Base-by-base conservation (phyloP, 2,329 filamentous ascomycete species). In the Penicillium sp. region DNA sequence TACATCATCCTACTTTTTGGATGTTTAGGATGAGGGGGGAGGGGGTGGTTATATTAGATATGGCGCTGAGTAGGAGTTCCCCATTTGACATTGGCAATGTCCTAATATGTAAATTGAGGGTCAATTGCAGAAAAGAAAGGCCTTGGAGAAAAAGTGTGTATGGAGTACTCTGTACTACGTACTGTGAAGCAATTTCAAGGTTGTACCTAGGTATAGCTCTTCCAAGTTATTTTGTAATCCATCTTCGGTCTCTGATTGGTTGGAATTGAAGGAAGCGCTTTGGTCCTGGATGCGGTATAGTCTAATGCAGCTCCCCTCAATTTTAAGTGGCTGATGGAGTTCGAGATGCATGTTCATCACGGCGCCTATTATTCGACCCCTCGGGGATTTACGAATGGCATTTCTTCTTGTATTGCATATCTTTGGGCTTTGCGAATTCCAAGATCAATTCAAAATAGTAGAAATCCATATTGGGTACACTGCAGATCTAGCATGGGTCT, bases 331-430 rank as follows among this genome's bases (percentile, higher is more conserved):
- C 13, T 2, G 17, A 31, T 33, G 27, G 23, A 47, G 29, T 29
- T 31, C 19, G n/a, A 42, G 29, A 53, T 54, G 55, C 55, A 54
- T 48, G 50, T 17, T 54, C 50, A 57, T 57, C 55, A 57, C 55
- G 55, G 55, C 55, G 55, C 55, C 43, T 57, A 57, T 37, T 57
- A 57, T 37, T 33, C 25, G 12, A 46, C 15, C 49, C 29, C 46
- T 57, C 54, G 49, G 7, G 25, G 15, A 35, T 23, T 7, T 6
- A 33, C 2, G 19, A 35, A 12, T 31, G 13, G 29, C 13, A 31
- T 31, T 31, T 31, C 25, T 27, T 27, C 29, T 31, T 31, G 29
- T 13, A 6, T 13, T 31, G 12, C 29, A 31, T 31, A 12, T 5
- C 29, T 31, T 13, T 35, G 13, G 13, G 33, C 6, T 35, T 35